Evolutionary conservation across 148 eudicot species (phyloP), one percentile per base, ranked within the genome.

Genomic region (Camellia granthamiana): DNA sequence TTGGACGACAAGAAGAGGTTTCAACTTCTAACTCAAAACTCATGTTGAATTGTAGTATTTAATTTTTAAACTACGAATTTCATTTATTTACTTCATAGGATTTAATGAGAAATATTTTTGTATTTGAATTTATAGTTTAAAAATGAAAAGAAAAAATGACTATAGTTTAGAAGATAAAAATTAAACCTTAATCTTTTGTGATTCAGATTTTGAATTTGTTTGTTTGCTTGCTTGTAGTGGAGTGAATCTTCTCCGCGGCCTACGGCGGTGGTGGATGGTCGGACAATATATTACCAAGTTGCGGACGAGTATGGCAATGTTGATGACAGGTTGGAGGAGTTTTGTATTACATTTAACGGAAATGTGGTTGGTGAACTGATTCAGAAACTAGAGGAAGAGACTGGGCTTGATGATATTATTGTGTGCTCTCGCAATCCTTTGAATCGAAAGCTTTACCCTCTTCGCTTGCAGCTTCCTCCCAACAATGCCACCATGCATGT

Each of bases 401-500:
- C 82, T 13, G 90, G 88, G 77, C 77, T 85, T 42, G 66, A 77
- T 11, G 77, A 80, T 55, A 52, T 85, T 10, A 73, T 52, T 42
- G 86, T 88, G 74, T 88, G 90, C 76, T 68, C 84, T 0, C 72
- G 75, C 23, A 87, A 86, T 76, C 86, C 88, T 0, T 76, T 83
- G 63, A 83, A 88, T 65, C 84, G 84, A 71, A 85, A 88, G 60
- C 84, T 88, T 43, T 85, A 76, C 68, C 90, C 88, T 14, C 87
- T 88, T 21, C 88, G 78, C 9, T 49, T 85, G 82, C 88, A 85
- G 71, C 88, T 88, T 74, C 90, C 90, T 77, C 90, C 90, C 18
- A 88, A 83, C 46, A 83, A 85, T 21, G 71, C 79, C 2, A 79
- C 83, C 23, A 85, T 88, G 86, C 82, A 85, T 42, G 85, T 88